Evolutionary conservation across 257 asterid genomes (phyloP).

Genomic region (Eucommia ulmoides): DNA sequence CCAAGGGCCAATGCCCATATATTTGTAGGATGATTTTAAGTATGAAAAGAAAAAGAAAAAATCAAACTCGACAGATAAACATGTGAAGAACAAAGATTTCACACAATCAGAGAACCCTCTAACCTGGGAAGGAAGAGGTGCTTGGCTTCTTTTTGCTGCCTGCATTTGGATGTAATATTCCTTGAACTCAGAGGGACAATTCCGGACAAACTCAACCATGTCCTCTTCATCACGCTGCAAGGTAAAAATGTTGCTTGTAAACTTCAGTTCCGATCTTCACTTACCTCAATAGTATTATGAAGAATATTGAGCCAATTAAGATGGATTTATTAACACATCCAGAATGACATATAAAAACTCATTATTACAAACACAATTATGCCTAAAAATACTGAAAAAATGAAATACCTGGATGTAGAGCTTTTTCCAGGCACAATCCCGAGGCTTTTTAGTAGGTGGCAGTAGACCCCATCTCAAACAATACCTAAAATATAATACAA

Average conservation of each 20-base stretch:
- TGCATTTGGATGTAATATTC: slow-evolving; percentile 98
- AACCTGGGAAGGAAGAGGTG: slow-evolving; percentile 89
- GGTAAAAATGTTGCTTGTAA: not conserved
- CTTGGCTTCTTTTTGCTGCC: slow-evolving; percentile 93
- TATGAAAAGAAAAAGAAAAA: not conserved
- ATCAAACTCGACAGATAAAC: not conserved
- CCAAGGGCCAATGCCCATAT: too few relatives aligned
- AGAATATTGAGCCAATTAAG: too few relatives aligned
- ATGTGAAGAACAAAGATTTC: not conserved
- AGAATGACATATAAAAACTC: too few relatives aligned
- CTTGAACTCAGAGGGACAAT: slow-evolving; percentile 71
- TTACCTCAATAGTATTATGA: too few relatives aligned
- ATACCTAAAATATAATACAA: slow-evolving; percentile 23
- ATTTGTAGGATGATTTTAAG: too few relatives aligned
- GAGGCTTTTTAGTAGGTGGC: slow-evolving; percentile 48
- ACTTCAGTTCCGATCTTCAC: too few relatives aligned
- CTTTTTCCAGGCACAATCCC: slow-evolving; percentile 91
- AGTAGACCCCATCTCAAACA: slow-evolving; percentile 86
- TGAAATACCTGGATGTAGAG: slow-evolving; percentile 32
- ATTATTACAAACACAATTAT: not conserved
- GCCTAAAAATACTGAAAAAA: not conserved
- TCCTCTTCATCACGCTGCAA: slow-evolving; percentile 89
- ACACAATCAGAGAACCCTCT: slow-evolving; percentile 3
- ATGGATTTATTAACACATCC: too few relatives aligned
- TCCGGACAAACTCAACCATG: slow-evolving; percentile 61